These are phyloP conservation scores for Tothia fuscella DNA, from an alignment of 2,329 filamentous ascomycete species.

Conservation along the genomic window DNA sequence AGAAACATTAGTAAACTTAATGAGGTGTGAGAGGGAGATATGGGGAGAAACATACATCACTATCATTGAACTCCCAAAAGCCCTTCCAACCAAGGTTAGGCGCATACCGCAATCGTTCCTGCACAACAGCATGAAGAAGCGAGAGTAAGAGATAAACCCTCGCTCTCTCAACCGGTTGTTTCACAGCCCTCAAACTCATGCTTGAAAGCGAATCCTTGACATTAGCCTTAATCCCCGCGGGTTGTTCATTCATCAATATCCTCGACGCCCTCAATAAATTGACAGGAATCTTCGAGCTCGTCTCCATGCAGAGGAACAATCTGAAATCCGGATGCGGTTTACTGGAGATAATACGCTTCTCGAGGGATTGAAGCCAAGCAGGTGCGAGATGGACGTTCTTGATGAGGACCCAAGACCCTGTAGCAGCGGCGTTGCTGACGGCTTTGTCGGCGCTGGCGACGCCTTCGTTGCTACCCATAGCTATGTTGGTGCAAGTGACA, in stretches of 20 bases:
- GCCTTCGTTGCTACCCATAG: conserved; percentile 97
- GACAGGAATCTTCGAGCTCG: conserved; percentile 90
- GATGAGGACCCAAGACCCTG: conserved; percentile 90
- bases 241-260: conserved; percentile 96
- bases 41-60: conserved; percentile 61
- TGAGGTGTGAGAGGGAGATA: conserved; percentile 7
- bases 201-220: conserved; percentile 96
- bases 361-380: conserved; percentile 90
- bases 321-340: conserved; percentile 90
- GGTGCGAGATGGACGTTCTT: conserved; percentile 98
- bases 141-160: conserved; percentile 83
- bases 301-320: conserved; percentile 96
- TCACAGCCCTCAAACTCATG: conserved; percentile 60
- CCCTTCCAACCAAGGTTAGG: conserved; percentile 94
- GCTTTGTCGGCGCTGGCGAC: conserved; percentile 89
- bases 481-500: conserved; percentile 86
- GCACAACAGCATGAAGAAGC: conserved; percentile 90
- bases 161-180: conserved; percentile 80
- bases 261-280: conserved; percentile 87
- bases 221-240: conserved; percentile 88
- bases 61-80: conserved; percentile 99
- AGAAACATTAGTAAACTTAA: conserved; percentile 21
- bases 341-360: conserved; percentile 91
- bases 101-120: conserved; percentile 88
- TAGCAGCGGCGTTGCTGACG: conserved; percentile 80